Evolutionary conservation across 352 stramenopile genomes (phyloP), one percentile per base, ranked within the genome.

Genomic region (Phytopythium chamaehyphon): DNA sequence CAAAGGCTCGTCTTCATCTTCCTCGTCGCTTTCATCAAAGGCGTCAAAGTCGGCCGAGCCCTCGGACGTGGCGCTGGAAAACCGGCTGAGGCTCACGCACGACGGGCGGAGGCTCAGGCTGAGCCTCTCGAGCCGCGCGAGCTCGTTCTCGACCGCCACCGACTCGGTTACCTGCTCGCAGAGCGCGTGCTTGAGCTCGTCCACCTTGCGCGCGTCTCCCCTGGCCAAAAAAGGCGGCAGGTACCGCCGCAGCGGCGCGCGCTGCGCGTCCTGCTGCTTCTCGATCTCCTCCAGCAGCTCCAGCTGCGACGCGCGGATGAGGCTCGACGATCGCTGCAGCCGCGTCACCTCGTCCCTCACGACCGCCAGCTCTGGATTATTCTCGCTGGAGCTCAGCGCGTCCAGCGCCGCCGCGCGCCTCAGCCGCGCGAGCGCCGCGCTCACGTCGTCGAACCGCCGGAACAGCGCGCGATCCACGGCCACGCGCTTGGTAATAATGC

Each of bases 261-360:
- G 66, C 21, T 42, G 31, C 18, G 47, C 18, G 51, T 90, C 80
- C 40, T 87, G 64, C 39, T 76, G 74, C 5, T 58, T 55, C 55
- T 86, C 80, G n/a, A 88, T 71, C 54, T 82, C 71, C 24, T 78
- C 71, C 23, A 80, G 78, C 55, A 90, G 70, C 49, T 80, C 68
- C 44, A 81, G 79, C 57, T 88, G 79, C 22, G 68, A 72, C 31
- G 71, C 64, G 8, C 82, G 62, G 39, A 78, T 62, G 16, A 55
- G 47, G 22, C 62, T 59, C 10, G 76, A 82, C 40, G 59, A 66
- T n/a, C 62, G 64, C 47, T 80, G 65, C 37, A 69, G 62, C 31
- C 58, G 59, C 45, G 50, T 36, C 7, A 89, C 67, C 48, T 86
- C 66, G 11, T 39, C 55, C 47, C 75, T 71, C 38, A 84, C 59